A percentile compares a stretch with the other conserved stretches of the same genome.
These are phyloP conservation scores for Solanum medicagineum DNA, from an alignment of 257 asterid genomes.

Conservation along the genomic window DNA sequence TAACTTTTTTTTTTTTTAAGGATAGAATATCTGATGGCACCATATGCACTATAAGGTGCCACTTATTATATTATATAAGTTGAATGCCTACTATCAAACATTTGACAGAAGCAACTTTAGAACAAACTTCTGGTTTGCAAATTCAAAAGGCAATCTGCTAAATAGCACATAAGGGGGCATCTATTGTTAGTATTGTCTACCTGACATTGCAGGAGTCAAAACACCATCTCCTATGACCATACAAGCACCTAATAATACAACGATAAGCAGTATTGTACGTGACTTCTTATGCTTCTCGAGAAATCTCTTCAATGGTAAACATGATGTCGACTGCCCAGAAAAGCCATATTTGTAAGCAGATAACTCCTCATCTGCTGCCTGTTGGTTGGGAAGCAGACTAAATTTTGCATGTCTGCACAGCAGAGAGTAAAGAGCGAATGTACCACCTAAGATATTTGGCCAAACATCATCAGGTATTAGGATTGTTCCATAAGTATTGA, in stretches of 20 bases:
- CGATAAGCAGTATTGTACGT: constrained; percentile 61
- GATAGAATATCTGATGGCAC: neutral
- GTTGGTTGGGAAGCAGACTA: constrained; percentile 94
- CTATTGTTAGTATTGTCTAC: constrained; percentile 9
- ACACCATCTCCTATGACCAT: constrained; percentile 64
- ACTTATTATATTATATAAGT: neutral
- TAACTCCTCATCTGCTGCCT: constrained; percentile 97
- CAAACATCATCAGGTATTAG: constrained; percentile 7
- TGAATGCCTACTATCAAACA: neutral
- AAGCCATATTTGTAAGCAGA: constrained; percentile 74
- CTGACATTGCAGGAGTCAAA: constrained; percentile 61
- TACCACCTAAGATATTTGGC: constrained; percentile 62
- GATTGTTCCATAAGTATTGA: neutral
- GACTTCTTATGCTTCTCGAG: constrained; percentile 72
- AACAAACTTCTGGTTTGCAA: neutral
- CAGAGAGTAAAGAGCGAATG: constrained; percentile 90
- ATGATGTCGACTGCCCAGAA: constrained; percentile 38
- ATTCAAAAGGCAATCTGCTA: neutral
- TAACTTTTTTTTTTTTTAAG: too few relatives aligned
- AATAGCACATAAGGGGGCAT: neutral
- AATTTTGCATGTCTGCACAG: constrained; percentile 92
- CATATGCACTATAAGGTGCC: neutral
- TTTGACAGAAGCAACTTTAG: neutral
- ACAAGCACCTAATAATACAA: constrained; percentile 50
- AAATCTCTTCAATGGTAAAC: constrained; percentile 52